Base-by-base conservation (phyloP, 192 early-diverging fungal species). In the Kickxella alabastrina region DNA sequence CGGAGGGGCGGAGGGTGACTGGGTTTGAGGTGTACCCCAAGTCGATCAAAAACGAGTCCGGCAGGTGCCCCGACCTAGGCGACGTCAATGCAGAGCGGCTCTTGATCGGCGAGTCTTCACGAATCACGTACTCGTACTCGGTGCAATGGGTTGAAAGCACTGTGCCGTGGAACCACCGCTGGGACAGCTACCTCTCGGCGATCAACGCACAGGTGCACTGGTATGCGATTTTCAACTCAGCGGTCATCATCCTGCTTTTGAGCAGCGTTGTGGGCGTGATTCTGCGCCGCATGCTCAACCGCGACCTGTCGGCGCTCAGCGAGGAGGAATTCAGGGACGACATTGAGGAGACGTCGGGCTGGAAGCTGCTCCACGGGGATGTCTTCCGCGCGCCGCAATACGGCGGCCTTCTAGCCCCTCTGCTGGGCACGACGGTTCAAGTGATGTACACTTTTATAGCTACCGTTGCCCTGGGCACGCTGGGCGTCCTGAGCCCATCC, bases 351-450 rank as follows among this genome's bases (percentile, higher is more conserved):
- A 78, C 78, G 10, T 76, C 70, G 9, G 85, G 88, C 4, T 90
- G 88, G 88, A 86, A 86, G 51, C 68, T 90, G 29, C 66, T 90
- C 26, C 85, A 88, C 27, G 83, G 83, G 13, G 88, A 90, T 62
- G 87, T 90, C 3, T 90, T 90, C 56, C 68, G 88, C 17, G 65
- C 84, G 6, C 88, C 88, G 0, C 60, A 56, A 19, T 79, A 78
- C 32, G 80, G 81, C 35, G 83, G 83, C 0, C 57, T 87, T 18
- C 65, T 90, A 54, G 83, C 87, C 24, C 83, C 84, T 10, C 49
- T 90, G 18, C 53, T 90, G 46, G 88, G 88, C n/a, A 78, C 82
- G 6, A 87, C 87, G 2, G 74, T 88, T 12, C 88, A 90, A 39
- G 59, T 87, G 7, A 55, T 85, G 51, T 76, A 82, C 36, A 84